Evolutionary conservation across 257 asterid genomes (phyloP).

Genomic region (Primulina huaijiensis): DNA sequence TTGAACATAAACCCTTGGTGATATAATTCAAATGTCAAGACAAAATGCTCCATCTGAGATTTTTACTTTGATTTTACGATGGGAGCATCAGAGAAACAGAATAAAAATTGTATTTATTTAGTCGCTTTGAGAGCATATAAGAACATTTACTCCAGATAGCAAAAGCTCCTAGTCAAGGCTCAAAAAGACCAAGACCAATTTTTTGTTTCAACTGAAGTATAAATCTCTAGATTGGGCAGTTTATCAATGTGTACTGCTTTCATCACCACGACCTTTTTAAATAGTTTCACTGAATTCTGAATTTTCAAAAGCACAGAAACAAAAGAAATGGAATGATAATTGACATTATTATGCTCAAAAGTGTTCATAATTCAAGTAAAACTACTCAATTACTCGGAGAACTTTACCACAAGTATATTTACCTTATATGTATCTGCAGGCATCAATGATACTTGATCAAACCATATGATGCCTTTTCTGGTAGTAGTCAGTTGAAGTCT

Average conservation of each 20-base stretch:
- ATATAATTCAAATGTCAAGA: constrained; percentile 4
- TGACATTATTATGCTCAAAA: background rate
- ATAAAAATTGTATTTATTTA: no score
- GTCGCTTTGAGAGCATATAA: background rate
- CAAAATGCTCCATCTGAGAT: constrained; percentile 12
- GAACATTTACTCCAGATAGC: background rate
- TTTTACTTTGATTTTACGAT: background rate
- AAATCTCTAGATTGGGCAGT: background rate
- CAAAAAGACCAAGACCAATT: background rate
- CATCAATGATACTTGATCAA: constrained; percentile 95
- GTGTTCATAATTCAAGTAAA: background rate
- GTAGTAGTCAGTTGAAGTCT: constrained; percentile 77
- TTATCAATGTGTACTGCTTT: background rate
- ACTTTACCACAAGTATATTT: constrained; percentile 1
- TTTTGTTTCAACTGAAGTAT: background rate
- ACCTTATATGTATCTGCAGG: constrained; percentile 92
- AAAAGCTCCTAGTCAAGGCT: background rate
- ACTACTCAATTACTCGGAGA: background rate
- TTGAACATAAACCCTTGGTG: background rate
- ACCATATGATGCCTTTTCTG: constrained; percentile 81
- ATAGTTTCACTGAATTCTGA: background rate
- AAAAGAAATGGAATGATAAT: constrained; percentile 5
- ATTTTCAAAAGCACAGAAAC: constrained; percentile 2
- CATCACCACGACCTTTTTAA: background rate
- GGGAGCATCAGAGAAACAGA: background rate